phyloP scores from a whole-genome alignment of 345 rosid genomes.

The Populus deltoides region DNA sequence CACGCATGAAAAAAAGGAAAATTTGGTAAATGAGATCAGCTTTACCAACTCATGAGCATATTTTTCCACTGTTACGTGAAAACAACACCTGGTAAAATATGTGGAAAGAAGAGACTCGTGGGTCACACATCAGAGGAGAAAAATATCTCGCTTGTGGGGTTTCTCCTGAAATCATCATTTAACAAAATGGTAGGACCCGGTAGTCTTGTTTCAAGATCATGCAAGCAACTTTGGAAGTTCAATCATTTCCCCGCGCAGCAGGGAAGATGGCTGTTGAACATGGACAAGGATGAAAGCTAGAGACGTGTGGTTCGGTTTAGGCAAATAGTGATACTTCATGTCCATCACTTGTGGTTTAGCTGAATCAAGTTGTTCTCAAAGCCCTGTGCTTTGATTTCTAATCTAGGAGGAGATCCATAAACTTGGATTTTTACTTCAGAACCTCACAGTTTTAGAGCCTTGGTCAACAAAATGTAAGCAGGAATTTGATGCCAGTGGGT shows the following conservation, averaged over 20 bases:
- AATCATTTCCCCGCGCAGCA: background rate
- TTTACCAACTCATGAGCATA: background rate
- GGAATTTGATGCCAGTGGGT: background rate
- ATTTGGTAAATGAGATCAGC: background rate
- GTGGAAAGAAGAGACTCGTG: too few relatives aligned
- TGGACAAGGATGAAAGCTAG: background rate
- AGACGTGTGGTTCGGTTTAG: background rate
- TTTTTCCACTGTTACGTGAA: background rate
- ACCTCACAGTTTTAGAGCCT: background rate
- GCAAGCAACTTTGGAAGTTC: slow-evolving; percentile 1
- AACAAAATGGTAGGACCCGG: slow-evolving; percentile 11
- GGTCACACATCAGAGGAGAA: background rate
- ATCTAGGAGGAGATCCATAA: background rate
- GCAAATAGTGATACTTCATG: background rate
- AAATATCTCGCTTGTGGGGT: background rate
- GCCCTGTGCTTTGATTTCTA: background rate
- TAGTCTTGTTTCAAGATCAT: background rate
- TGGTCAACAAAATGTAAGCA: background rate
- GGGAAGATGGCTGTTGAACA: background rate
- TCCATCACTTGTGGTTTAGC: background rate
- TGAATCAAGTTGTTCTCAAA: background rate
- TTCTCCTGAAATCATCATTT: slow-evolving; percentile 6
- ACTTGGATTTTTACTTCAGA: background rate
- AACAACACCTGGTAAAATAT: background rate
- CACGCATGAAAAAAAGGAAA: background rate